Percentiles rank a stretch among this genome's conserved stretches.
These are phyloP conservation scores for Penicillium capsulatum DNA, from an alignment of 2,329 filamentous ascomycete genomes.

Conservation along the genomic window DNA sequence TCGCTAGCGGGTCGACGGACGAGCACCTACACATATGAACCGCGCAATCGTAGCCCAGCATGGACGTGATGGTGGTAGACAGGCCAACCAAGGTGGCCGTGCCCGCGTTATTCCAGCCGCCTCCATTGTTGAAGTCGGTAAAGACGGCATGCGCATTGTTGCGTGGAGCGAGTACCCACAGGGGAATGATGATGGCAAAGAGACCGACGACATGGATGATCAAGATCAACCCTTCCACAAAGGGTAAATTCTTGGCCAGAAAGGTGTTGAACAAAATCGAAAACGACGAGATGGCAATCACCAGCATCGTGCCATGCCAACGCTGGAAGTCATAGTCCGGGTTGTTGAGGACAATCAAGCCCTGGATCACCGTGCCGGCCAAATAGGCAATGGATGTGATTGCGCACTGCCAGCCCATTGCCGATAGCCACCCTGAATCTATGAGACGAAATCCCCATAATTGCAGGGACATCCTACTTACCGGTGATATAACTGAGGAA, in stretches of 20 bases:
- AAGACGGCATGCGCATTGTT: conserved; percentile 38
- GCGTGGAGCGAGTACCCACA: conserved; percentile 42
- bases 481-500: conserved; percentile 46
- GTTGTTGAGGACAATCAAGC: conserved; percentile 44
- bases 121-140: conserved; percentile 40
- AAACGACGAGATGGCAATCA: conserved; percentile 39
- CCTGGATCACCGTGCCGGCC: conserved; percentile 46
- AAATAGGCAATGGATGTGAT: conserved; percentile 44
- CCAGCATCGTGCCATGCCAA: conserved; percentile 46
- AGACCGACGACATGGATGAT: conserved; percentile 43
- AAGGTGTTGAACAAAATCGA: conserved; percentile 44
- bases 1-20: not conserved
- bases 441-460: not conserved
- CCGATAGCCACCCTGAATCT: conserved; percentile 40
- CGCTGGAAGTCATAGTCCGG: conserved; percentile 38
- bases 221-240: conserved; percentile 40
- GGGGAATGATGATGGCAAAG: conserved; percentile 42
- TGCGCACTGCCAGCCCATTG: conserved; percentile 45
- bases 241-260: conserved; percentile 36
- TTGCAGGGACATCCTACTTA: conserved; percentile 7
- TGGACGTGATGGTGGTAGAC: conserved; percentile 38
- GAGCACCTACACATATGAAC: conserved; percentile 45
- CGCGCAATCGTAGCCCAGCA: conserved; percentile 42
- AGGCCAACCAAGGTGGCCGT: conserved; percentile 41
- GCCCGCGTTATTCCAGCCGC: conserved; percentile 38